phyloP scores from a whole-genome alignment of 768 basidiomycete species.

The Gelatoporia subvermispora region DNA sequence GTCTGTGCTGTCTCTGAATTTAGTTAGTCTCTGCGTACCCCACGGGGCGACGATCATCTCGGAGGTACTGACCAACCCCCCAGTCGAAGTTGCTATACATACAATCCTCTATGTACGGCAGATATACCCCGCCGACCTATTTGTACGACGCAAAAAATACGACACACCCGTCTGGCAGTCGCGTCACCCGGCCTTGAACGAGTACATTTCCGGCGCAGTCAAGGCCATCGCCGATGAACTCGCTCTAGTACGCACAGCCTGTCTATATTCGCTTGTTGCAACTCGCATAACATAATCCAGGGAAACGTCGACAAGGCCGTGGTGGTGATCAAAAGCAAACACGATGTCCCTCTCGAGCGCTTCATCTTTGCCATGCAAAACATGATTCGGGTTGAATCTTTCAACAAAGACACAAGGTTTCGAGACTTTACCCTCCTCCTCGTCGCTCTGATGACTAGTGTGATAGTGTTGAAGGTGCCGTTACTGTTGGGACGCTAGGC shows the following conservation, averaged over 20 bases:
- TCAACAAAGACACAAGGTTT: constrained; percentile 67
- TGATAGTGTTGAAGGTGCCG: constrained; percentile 65
- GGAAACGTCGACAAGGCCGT: constrained; percentile 77
- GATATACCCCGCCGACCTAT: constrained; percentile 86
- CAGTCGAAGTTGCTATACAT: constrained; percentile 94
- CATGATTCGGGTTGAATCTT: constrained; percentile 68
- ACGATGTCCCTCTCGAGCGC: constrained; percentile 80
- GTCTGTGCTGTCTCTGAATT: constrained; percentile 66
- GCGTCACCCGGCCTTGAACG: constrained; percentile 82
- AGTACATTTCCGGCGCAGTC: constrained; percentile 86
- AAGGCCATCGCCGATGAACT: constrained; percentile 81
- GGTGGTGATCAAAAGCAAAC: constrained; percentile 78
- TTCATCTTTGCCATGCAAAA: constrained; percentile 85
- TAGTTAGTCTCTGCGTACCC: constrained; percentile 38
- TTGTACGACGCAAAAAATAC: constrained; percentile 84
- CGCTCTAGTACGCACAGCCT: constrained; percentile 37
- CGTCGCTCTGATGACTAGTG: neutral
- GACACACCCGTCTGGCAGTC: constrained; percentile 90
- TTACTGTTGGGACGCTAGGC: constrained; percentile 56
- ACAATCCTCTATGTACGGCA: constrained; percentile 87
- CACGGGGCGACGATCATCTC: neutral
- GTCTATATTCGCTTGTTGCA: neutral
- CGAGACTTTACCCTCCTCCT: neutral
- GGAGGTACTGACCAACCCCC: neutral
- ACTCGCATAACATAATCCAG: constrained; percentile 31